A percentile compares a stretch with the other conserved stretches of the same genome.
Evolutionary conservation across 129 eudicot species (phyloP).

Genomic region (Deinandra increscens): DNA sequence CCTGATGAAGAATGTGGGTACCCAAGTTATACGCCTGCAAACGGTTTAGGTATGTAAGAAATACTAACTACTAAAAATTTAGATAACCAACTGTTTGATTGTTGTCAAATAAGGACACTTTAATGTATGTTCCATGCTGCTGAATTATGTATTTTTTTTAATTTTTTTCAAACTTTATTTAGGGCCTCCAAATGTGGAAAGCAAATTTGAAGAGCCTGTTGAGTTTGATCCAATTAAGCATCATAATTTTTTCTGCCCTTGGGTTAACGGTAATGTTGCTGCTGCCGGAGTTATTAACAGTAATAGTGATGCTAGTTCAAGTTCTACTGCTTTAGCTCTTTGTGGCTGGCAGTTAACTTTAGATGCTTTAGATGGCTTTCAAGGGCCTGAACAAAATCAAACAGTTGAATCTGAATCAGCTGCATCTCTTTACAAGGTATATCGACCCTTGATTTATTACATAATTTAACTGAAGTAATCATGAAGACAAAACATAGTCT

Average conservation of each 20-base stretch:
- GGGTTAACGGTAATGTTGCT: slow-evolving; percentile 98
- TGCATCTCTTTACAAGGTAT: slow-evolving; percentile 67
- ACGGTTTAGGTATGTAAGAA: slow-evolving; percentile 46
- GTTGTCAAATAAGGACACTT: not conserved
- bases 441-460: slow-evolving; percentile 1
- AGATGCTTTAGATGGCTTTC: slow-evolving; percentile 94
- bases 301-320: slow-evolving; percentile 58
- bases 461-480: not conserved
- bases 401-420: slow-evolving; percentile 92
- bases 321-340: slow-evolving; percentile 62
- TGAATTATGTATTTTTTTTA: slow-evolving; percentile 4
- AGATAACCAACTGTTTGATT: not conserved
- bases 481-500: no score
- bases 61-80: not conserved
- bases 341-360: slow-evolving; percentile 98
- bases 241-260: slow-evolving; percentile 87
- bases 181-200: slow-evolving; percentile 90
- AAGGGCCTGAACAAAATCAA: slow-evolving; percentile 79
- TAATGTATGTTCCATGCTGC: slow-evolving; percentile 1
- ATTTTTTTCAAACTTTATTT: not conserved
- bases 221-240: slow-evolving; percentile 96
- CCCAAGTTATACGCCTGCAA: slow-evolving; percentile 52
- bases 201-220: slow-evolving; percentile 74
- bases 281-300: slow-evolving; percentile 80
- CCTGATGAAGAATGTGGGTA: slow-evolving; percentile 63